Evolutionary conservation across 1,139 yeast species (phyloP), one percentile per base, ranked within the genome.

Genomic region (Geotrichum fermentans): DNA sequence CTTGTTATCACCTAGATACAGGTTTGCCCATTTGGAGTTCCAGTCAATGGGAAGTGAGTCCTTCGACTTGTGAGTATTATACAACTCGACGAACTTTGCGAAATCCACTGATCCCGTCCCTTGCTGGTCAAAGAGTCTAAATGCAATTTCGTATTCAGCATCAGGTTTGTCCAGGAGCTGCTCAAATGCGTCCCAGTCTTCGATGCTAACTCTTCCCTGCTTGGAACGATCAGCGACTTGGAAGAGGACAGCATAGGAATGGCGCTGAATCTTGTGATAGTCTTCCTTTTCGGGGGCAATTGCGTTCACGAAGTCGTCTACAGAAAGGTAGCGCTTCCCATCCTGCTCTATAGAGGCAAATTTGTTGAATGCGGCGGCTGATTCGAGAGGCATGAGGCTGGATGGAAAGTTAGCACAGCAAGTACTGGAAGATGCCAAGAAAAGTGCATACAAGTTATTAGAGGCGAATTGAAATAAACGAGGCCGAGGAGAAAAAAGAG

Each of bases 61-160:
- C 61, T 69, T 58, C 40, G 58, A 60, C 56, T 64, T 61, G 39
- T 40, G 32, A n/a, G 39, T 16, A 26, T 41, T 40, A 61, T 68
- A 69, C 33, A 58, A 59, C 42, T 64, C 60, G 33, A 68, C 71
- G 53, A 72, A 72, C 55, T 68, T 64, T 43, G 60, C 61, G 53
- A 67, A 71, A 54, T 69, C 65, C 40, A 72, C 72, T 44, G 57
- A 58, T 39, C 74, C 75, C 7, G 37, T 16, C 4, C 39, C 36
- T 2, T 34, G 4, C 57, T 72, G 74, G 17, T 40, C 43, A 50
- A 72, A 72, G 44, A 71, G 63, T 14, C 73, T 63, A 55, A 65
- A 74, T 7, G 72, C 73, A 42, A 70, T 74, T 51, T 73, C 75
- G 55, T 64, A 70, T 56, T 69, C 78, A 37, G 78, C 78, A 33